A percentile compares a stretch with the other conserved stretches of the same genome.
These are phyloP conservation scores for Mycena crocata DNA, from an alignment of 768 basidiomycete genomes.

Conservation along the genomic window DNA sequence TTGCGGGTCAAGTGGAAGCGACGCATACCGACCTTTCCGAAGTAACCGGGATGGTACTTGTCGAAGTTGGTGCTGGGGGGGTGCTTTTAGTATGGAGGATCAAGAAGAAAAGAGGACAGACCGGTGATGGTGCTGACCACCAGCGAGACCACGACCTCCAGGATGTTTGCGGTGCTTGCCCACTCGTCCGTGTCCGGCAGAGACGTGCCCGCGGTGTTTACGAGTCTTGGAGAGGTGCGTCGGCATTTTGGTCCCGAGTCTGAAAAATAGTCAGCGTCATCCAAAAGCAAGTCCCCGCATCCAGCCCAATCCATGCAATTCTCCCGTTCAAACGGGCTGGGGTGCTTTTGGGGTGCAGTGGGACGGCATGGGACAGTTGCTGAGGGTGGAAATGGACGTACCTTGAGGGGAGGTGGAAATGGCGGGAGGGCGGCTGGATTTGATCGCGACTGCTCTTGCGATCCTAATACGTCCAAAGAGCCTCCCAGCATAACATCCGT, in stretches of 20 bases:
- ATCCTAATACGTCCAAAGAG: too few species aligned
- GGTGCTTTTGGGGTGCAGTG: too few species aligned
- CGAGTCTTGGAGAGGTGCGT: constrained; percentile 96
- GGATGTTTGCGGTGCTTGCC: constrained; percentile 99
- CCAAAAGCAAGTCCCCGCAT: too few species aligned
- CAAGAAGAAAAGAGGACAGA: constrained; percentile 52
- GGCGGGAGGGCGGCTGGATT: too few species aligned
- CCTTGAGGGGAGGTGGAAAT: too few species aligned
- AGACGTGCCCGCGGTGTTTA: constrained; percentile 99
- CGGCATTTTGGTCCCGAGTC: constrained; percentile 72
- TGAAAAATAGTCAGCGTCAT: too few species aligned
- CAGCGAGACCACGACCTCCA: constrained; percentile 99
- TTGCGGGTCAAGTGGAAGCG: constrained; percentile 97
- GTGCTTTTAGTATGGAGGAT: neutral
- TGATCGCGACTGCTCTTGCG: too few species aligned
- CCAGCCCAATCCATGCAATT: too few species aligned
- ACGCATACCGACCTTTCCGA: constrained; percentile 99
- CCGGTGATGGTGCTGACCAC: constrained; percentile 99
- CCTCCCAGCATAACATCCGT: too few species aligned
- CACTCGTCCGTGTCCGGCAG: constrained; percentile 99
- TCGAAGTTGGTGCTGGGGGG: constrained; percentile 90
- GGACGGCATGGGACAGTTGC: too few species aligned
- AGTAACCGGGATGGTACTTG: constrained; percentile 99
- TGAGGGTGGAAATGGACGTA: too few species aligned
- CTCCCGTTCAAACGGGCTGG: too few species aligned